These are phyloP conservation scores for Mollisia scopiformis DNA, from an alignment of 2,329 filamentous ascomycete species.

Conservation along the genomic window DNA sequence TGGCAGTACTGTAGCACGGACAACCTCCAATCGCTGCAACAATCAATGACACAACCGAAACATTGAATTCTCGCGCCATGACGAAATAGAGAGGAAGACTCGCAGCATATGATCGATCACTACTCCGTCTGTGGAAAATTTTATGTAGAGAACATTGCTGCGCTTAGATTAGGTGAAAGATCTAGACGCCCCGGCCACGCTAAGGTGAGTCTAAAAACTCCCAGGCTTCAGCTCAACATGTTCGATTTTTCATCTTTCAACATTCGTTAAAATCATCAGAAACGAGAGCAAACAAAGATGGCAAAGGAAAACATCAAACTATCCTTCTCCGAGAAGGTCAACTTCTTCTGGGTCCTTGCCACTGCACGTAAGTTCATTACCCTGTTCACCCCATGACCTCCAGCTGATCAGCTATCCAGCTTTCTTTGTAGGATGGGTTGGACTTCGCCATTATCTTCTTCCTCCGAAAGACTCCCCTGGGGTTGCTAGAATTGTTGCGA, in stretches of 20 bases:
- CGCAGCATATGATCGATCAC: no score
- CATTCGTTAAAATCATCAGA: background rate
- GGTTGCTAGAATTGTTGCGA: background rate
- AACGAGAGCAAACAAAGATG: background rate
- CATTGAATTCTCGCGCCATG: no score
- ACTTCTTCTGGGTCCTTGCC: background rate
- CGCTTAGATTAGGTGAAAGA: no score
- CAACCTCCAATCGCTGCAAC: no score
- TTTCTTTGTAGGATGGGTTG: background rate
- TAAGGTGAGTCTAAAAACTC: no score
- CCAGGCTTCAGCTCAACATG: no score
- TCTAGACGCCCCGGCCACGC: no score
- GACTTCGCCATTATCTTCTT: conserved; percentile 1
- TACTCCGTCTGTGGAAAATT: no score
- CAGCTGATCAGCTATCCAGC: background rate
- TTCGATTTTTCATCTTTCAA: background rate
- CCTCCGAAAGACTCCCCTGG: conserved; percentile 11
- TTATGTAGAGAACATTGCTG: no score
- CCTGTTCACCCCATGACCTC: background rate
- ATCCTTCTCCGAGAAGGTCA: background rate
- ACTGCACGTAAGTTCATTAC: background rate
- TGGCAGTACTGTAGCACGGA: no score
- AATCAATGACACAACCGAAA: no score
- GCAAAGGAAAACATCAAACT: background rate
- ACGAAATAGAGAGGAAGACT: background rate